Evolutionary conservation across 192 early-diverging fungal genomes (phyloP), one percentile per base, ranked within the genome.

Genomic region (Gonapodya prolifera): DNA sequence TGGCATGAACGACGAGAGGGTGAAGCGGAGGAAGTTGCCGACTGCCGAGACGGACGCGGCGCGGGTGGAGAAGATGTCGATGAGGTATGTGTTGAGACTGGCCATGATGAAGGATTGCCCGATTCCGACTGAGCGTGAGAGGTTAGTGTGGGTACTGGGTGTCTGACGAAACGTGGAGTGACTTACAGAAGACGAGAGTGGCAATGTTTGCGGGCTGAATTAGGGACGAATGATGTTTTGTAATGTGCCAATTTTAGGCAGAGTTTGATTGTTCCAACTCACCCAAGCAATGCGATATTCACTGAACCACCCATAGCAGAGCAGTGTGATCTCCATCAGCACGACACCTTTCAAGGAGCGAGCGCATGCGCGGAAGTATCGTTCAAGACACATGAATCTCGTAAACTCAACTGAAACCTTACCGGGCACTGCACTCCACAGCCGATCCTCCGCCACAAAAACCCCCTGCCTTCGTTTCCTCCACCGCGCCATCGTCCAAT

Each of bases 101-200:
- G 71, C 13, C 28, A 32, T 73, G 45, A 73, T 73, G 28, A 73
- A 32, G 71, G 32, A 73, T 32, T 73, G 71, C 18, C 71, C 71
- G 71, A 73, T 73, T 73, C 45, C 45, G 45, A 61, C 45, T 61
- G 45, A 8, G 23, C 8, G n/a, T n/a, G n/a, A n/a, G n/a, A n/a
- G n/a, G n/a, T n/a, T n/a, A n/a, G n/a, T n/a, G n/a, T n/a, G n/a
- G n/a, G n/a, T n/a, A n/a, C n/a, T n/a, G n/a, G n/a, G n/a, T n/a
- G n/a, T n/a, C n/a, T n/a, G n/a, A n/a, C n/a, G n/a, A n/a, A n/a
- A n/a, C n/a, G n/a, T n/a, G n/a, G n/a, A n/a, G n/a, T n/a, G n/a
- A 18, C 71, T 32, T 13, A 73, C 71, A 18, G 18, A 73, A 73
- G 18, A 73, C 28, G 8, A 73, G 31, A 8, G 29, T 18, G 18